Base-by-base conservation (phyloP, 1,284 basidiomycete genomes). In the Tilletia walkeri region DNA sequence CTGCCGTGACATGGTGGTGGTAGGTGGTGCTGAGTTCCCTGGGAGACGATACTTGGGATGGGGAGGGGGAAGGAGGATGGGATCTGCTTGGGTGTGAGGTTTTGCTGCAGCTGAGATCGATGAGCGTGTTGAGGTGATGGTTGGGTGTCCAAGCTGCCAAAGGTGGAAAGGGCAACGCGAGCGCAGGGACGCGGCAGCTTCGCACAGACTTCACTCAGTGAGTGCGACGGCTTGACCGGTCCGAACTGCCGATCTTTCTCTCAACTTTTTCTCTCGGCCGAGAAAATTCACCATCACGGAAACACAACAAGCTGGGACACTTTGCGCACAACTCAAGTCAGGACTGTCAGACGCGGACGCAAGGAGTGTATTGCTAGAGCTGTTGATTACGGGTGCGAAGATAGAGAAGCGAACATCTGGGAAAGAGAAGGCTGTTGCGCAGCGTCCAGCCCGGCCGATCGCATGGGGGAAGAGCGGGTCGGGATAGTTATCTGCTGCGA, bases 401-500 rank as follows among this genome's bases (percentile, higher is more conserved):
- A 30, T 30, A 30, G 41, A 14, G 41, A 45, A 45, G 41, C 41
- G 14, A 45, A 45, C 24, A 30, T 30, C 24, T 24, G 56, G 59
- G 12, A 39, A 5, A 20, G 36, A 14, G 34, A 20, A 38, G 24
- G 3, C 7, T 63, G 59, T 63, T 14, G 34, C 59, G 38, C 59
- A 63, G 59, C 34, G 36, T 63, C 39, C 59, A 63, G 59, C 59
- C 59, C 18, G 34, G 30, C 34, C 59, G 36, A 41, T 30, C 24
- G 24, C 9, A 36, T 4, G 30, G 2, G 18, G 18, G 56, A 24
- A 39, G 59, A 56, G 36, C 36, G 30, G 59, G n/a, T 36, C 59
- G 16, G 59, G 59, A 63, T 63, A 63, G 59, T 63, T 56, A 45
- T 24, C 34, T 63, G 59, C 59, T 63, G 59, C 59, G 59, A 63